Conservation (phyloP, 2,329 filamentous ascomycete genomes). For the Xylariaceae sp. region DNA sequence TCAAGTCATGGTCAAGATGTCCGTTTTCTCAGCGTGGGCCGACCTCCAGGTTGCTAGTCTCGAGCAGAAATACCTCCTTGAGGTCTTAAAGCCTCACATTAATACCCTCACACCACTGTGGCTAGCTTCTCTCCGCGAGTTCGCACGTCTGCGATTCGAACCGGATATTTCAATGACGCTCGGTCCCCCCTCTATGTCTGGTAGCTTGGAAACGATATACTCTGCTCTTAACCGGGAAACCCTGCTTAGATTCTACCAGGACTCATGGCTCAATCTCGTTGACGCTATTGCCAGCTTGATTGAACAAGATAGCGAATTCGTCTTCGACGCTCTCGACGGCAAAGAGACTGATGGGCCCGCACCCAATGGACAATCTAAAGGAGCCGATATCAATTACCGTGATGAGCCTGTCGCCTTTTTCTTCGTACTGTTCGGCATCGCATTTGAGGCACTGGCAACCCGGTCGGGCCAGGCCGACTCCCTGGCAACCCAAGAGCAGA, state of each 20-base stretch:
- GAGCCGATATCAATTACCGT: slow-evolving; percentile 87
- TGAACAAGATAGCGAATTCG: slow-evolving; percentile 94
- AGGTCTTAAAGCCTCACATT: slow-evolving; percentile 86
- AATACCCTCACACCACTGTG: slow-evolving; percentile 86
- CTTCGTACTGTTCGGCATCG: slow-evolving; percentile 93
- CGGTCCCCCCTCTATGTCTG: slow-evolving; percentile 72
- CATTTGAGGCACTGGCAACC: slow-evolving; percentile 90
- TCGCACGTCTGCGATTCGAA: slow-evolving; percentile 88
- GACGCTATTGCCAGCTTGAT: slow-evolving; percentile 96
- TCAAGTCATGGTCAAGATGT: slow-evolving; percentile 97
- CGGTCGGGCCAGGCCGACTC: slow-evolving; percentile 62
- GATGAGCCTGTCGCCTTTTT: slow-evolving; percentile 98
- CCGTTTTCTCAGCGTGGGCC: slow-evolving; percentile 94
- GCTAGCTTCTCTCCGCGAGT: slow-evolving; percentile 89
- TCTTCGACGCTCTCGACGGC: slow-evolving; percentile 92
- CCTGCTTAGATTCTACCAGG: slow-evolving; percentile 90
- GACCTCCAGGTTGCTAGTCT: slow-evolving; percentile 91
- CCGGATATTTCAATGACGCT: slow-evolving; percentile 92
- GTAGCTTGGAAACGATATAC: slow-evolving; percentile 88
- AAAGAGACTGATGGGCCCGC: slow-evolving; percentile 54
- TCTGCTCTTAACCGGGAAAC: slow-evolving; percentile 92
- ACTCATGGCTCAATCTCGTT: slow-evolving; percentile 92
- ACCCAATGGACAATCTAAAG: slow-evolving; percentile 51
- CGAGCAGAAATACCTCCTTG: slow-evolving; percentile 82
- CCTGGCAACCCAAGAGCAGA: slow-evolving; percentile 69